A percentile compares a stretch with the other conserved stretches of the same genome.
phyloP scores from a whole-genome alignment of 2,329 filamentous ascomycete genomes.

The Calonectria crousiana region DNA sequence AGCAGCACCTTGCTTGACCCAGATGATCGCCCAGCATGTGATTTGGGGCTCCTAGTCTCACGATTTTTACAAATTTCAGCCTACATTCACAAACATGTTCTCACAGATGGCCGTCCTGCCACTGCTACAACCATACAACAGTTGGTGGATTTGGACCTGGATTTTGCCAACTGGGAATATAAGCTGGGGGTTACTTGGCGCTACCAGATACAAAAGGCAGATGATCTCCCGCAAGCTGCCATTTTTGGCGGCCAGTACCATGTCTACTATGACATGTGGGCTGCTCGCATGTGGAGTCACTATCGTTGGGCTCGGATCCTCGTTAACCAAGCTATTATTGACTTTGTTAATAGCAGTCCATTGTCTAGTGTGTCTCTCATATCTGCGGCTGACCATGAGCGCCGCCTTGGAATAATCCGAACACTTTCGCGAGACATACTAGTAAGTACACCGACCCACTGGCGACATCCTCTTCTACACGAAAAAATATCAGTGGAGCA shows the following conservation, averaged over 20 bases:
- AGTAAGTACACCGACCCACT: conserved; percentile 62
- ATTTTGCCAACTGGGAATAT: conserved; percentile 55
- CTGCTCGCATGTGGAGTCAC: conserved; percentile 69
- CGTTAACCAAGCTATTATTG: conserved; percentile 62
- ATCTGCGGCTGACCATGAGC: conserved; percentile 44
- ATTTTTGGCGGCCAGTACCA: conserved; percentile 68
- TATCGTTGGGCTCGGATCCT: conserved; percentile 71
- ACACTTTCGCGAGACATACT: conserved; percentile 58
- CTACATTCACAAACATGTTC: conserved; percentile 47
- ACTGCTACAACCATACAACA: conserved; percentile 53
- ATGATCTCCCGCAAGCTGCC: conserved; percentile 52
- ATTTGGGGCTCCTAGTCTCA: conserved; percentile 56
- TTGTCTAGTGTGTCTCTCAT: conserved; percentile 51
- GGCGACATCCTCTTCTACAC: conserved; percentile 61
- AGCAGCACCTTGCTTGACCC: conserved; percentile 50
- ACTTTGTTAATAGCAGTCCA: conserved; percentile 53
- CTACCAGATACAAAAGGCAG: conserved; percentile 49
- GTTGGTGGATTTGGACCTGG: conserved; percentile 54
- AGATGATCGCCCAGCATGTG: conserved; percentile 54
- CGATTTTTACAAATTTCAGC: conserved; percentile 56
- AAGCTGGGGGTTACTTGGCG: conserved; percentile 51
- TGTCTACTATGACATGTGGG: conserved; percentile 65
- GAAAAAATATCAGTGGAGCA: conserved; percentile 53
- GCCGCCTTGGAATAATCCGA: conserved; percentile 50
- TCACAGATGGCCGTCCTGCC: conserved; percentile 53